phyloP scores from a whole-genome alignment of 2,329 filamentous ascomycete genomes.

The Sporothrix brunneoviolacea region DNA sequence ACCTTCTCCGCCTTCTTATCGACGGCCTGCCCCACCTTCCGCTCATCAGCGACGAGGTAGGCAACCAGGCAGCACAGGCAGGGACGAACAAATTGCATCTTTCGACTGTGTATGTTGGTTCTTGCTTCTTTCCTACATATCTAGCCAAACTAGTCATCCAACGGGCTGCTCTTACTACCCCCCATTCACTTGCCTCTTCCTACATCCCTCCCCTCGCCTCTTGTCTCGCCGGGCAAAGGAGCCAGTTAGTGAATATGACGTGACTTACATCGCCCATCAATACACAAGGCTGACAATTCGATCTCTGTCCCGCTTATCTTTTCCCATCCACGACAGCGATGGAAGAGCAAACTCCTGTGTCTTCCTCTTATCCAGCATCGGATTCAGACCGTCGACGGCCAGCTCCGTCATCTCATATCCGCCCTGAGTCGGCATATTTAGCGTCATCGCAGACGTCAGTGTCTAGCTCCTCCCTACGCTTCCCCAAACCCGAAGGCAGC shows the following conservation, averaged over 20 bases:
- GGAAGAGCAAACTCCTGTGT: slow-evolving; percentile 17
- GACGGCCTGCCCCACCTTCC: slow-evolving; percentile 10
- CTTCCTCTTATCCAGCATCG: slow-evolving; percentile 11
- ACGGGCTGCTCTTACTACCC: neutral
- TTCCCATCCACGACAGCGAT: slow-evolving; percentile 13
- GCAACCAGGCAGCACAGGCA: slow-evolving; percentile 6
- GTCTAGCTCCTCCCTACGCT: slow-evolving; percentile 47
- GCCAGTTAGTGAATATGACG: slow-evolving; percentile 16
- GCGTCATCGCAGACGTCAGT: slow-evolving; percentile 24
- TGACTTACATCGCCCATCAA: slow-evolving; percentile 11
- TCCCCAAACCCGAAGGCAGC: slow-evolving; percentile 50
- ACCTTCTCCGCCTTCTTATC: slow-evolving; percentile 3
- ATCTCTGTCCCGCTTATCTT: neutral
- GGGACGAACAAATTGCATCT: neutral
- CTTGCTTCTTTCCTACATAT: neutral
- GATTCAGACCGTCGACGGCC: neutral
- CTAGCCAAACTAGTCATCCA: neutral
- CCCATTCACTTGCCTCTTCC: neutral
- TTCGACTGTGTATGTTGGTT: slow-evolving; percentile 4
- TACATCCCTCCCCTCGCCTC: neutral
- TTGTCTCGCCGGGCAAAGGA: neutral
- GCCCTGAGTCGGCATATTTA: slow-evolving; percentile 12
- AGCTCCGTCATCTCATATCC: slow-evolving; percentile 7
- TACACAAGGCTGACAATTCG: slow-evolving; percentile 12
- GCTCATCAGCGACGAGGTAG: neutral